Evolutionary conservation across 1,284 basidiomycete genomes (phyloP).

Genomic region (Leccinum subrobustum): DNA sequence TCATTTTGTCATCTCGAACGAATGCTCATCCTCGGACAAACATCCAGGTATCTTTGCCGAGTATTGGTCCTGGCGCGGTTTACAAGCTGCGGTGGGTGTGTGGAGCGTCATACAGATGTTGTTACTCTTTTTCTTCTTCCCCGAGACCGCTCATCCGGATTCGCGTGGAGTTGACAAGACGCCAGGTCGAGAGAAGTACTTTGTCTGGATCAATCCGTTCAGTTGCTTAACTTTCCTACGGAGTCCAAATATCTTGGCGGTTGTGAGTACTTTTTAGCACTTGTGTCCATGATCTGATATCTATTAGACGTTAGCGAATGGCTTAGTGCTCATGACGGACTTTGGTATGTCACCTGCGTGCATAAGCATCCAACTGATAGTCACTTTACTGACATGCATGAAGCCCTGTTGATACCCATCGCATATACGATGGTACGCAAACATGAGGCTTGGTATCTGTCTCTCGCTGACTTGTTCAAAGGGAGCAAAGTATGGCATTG

Average conservation of each 20-base stretch:
- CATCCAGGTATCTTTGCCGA: slow-evolving; percentile 43
- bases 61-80: slow-evolving; percentile 68
- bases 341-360: slow-evolving; percentile 37
- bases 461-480: slow-evolving; percentile 22
- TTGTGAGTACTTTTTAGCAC: slow-evolving; percentile 44
- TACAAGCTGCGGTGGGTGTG: slow-evolving; percentile 54
- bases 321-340: slow-evolving; percentile 42
- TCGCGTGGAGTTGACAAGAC: slow-evolving; percentile 43
- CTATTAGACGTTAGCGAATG: slow-evolving; percentile 41
- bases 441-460: background rate
- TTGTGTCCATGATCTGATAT: background rate
- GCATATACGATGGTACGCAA: slow-evolving; percentile 37
- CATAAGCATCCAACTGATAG: slow-evolving; percentile 14
- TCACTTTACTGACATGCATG: slow-evolving; percentile 13
- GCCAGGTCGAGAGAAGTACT: slow-evolving; percentile 38
- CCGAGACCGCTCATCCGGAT: slow-evolving; percentile 67
- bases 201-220: slow-evolving; percentile 63
- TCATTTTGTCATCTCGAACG: background rate
- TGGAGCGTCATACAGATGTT: slow-evolving; percentile 45
- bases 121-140: slow-evolving; percentile 52
- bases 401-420: slow-evolving; percentile 39
- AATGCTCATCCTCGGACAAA: slow-evolving; percentile 1
- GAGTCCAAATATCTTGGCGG: slow-evolving; percentile 55
- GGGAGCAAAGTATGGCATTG: slow-evolving; percentile 58
- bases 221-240: slow-evolving; percentile 49